These are phyloP conservation scores for Cyclospora cayetanensis DNA, from an alignment of 169 alveolate species.

Conservation along the genomic window DNA sequence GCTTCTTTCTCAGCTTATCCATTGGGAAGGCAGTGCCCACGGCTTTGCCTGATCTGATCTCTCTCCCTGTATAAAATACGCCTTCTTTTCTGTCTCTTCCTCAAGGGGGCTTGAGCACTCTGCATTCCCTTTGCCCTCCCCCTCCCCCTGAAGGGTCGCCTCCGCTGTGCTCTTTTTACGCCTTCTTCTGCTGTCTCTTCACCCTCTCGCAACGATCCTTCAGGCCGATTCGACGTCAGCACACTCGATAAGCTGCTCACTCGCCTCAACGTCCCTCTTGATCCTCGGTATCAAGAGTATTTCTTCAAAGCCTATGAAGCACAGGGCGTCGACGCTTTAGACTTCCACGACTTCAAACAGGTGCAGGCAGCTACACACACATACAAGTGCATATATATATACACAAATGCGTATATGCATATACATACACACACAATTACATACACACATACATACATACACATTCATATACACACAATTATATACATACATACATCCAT, in stretches of 20 bases:
- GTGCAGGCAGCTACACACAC: background rate
- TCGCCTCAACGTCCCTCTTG: background rate
- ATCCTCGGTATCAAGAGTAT: background rate
- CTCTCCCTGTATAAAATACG: background rate
- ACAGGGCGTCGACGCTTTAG: background rate
- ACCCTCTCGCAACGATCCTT: no score
- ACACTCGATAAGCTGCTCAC: background rate
- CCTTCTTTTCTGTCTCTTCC: background rate
- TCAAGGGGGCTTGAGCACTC: background rate
- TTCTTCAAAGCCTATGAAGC: background rate
- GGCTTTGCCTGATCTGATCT: background rate
- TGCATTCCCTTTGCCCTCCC: no score
- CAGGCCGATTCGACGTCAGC: background rate
- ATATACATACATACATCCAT: no score
- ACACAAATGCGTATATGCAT: no score
- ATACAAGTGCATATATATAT: no score
- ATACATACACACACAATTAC: no score
- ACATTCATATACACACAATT: no score
- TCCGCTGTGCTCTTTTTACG: no score
- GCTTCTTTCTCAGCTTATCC: background rate
- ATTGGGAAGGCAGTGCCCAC: background rate
- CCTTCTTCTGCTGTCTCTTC: background rate
- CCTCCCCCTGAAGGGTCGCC: no score
- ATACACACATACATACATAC: no score
- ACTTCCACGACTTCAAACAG: background rate